phyloP scores from a whole-genome alignment of 2,329 filamentous ascomycete genomes.

The Chaetomium sp. region DNA sequence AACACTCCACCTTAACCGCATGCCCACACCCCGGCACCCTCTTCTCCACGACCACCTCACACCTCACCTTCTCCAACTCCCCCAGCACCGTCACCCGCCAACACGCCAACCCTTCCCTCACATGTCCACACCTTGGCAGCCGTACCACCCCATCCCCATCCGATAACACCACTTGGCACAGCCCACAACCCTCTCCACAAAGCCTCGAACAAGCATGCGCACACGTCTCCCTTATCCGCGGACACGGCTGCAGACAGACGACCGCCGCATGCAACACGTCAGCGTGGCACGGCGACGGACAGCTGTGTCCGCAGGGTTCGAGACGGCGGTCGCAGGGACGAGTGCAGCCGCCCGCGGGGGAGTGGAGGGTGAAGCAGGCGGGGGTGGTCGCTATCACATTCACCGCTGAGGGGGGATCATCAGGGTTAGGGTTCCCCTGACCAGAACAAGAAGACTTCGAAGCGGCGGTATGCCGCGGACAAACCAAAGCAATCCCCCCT shows the following conservation, averaged over 20 bases:
- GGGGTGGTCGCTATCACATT: slow-evolving; percentile 30
- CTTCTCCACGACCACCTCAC: slow-evolving; percentile 40
- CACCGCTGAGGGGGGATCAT: too few species aligned
- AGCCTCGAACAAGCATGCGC: slow-evolving; percentile 36
- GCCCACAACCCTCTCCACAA: slow-evolving; percentile 40
- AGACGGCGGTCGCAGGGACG: slow-evolving; percentile 44
- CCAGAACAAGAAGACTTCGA: slow-evolving; percentile 37
- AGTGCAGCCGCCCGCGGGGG: slow-evolving; percentile 58
- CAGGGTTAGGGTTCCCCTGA: too few species aligned
- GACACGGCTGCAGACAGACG: slow-evolving; percentile 40
- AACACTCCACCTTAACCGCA: slow-evolving; percentile 43
- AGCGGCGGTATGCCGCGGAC: slow-evolving; percentile 52
- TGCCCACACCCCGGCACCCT: slow-evolving; percentile 51
- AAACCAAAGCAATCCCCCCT: slow-evolving; percentile 45
- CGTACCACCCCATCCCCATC: too few species aligned
- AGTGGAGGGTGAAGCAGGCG: slow-evolving; percentile 49
- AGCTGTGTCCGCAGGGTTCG: slow-evolving; percentile 41
- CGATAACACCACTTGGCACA: too few species aligned
- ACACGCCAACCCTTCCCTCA: background rate
- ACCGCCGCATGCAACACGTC: slow-evolving; percentile 40
- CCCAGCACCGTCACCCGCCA: slow-evolving; percentile 26
- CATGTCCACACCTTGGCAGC: slow-evolving; percentile 44
- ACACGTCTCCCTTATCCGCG: slow-evolving; percentile 36
- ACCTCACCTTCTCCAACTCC: slow-evolving; percentile 40
- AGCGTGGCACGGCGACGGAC: slow-evolving; percentile 41